These are phyloP conservation scores for Achaetomium macrosporum DNA, from an alignment of 2,329 filamentous ascomycete genomes.

Conservation along the genomic window DNA sequence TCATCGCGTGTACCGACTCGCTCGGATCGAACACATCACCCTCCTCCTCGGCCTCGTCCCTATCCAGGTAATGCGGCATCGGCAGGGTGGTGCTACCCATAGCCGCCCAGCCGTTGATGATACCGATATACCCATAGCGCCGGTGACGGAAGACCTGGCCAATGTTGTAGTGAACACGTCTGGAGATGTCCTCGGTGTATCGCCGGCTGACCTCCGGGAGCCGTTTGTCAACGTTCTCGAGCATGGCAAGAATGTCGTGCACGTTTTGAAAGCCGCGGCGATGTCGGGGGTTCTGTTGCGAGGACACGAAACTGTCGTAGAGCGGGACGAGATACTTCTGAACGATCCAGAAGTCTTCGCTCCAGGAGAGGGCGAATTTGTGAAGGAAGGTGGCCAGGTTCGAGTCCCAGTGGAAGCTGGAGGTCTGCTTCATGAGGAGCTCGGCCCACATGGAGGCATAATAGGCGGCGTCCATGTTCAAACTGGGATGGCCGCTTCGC, in stretches of 20 bases:
- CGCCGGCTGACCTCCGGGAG: conserved; percentile 32
- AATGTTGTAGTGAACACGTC: conserved; percentile 56
- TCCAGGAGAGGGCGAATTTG: conserved; percentile 58
- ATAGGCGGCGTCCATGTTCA: conserved; percentile 52
- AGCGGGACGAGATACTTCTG: conserved; percentile 62
- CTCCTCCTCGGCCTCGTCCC: conserved; percentile 42
- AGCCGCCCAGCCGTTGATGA: conserved; percentile 83
- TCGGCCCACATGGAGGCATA: conserved; percentile 72
- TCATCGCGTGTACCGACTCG: conserved; percentile 38
- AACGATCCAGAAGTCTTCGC: conserved; percentile 67
- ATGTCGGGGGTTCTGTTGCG: conserved; percentile 26
- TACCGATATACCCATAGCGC: conserved; percentile 70
- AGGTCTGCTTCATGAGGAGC: conserved; percentile 47
- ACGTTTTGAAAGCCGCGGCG: conserved; percentile 32
- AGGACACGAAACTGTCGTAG: conserved; percentile 40
- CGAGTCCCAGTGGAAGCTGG: conserved; percentile 50
- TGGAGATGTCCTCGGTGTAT: conserved; percentile 32
- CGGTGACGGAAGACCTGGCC: conserved; percentile 82
- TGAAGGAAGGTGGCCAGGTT: conserved; percentile 60
- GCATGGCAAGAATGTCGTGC: conserved; percentile 33
- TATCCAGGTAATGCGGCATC: conserved; percentile 25
- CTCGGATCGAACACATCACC: conserved; percentile 35
- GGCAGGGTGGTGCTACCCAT: conserved; percentile 25
- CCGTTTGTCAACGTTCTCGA: conserved; percentile 41
- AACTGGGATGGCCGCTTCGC: conserved; percentile 47